These are phyloP conservation scores for Serpula lacrymans DNA, from an alignment of 768 basidiomycete species.

Conservation along the genomic window DNA sequence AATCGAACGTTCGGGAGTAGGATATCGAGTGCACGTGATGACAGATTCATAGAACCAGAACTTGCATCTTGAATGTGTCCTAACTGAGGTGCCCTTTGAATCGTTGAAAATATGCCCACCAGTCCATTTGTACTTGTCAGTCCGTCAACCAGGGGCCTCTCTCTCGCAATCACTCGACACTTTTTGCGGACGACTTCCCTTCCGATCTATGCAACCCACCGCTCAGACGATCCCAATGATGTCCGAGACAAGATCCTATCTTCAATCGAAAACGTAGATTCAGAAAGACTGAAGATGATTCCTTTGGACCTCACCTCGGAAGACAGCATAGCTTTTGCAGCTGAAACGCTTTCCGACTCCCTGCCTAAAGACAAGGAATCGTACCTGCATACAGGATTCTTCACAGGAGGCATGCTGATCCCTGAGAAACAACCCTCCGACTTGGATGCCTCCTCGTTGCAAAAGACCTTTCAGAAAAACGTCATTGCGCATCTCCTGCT, in stretches of 20 bases:
- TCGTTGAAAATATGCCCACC: neutral
- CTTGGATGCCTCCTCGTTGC: slow-evolving; percentile 37
- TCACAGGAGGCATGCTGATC: slow-evolving; percentile 51
- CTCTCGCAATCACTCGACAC: slow-evolving; percentile 51
- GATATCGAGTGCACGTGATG: neutral
- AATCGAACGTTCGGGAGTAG: too few species aligned
- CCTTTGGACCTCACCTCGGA: slow-evolving; percentile 51
- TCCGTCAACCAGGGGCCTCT: slow-evolving; percentile 56
- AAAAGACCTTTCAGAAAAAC: slow-evolving; percentile 52
- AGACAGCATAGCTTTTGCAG: slow-evolving; percentile 46
- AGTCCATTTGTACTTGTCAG: slow-evolving; percentile 49
- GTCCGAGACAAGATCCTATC: slow-evolving; percentile 41
- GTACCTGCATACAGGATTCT: slow-evolving; percentile 52
- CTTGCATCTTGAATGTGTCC: too few species aligned
- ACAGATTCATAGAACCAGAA: slow-evolving; percentile 12
- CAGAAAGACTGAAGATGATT: slow-evolving; percentile 42
- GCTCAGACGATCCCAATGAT: slow-evolving; percentile 31
- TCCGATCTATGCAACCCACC: slow-evolving; percentile 56
- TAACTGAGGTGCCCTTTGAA: too few species aligned
- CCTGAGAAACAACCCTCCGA: slow-evolving; percentile 48
- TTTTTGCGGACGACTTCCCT: slow-evolving; percentile 46
- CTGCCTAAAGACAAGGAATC: slow-evolving; percentile 32
- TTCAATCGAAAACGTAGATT: slow-evolving; percentile 31
- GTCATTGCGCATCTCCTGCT: slow-evolving; percentile 56
- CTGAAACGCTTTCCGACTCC: slow-evolving; percentile 34